phyloP scores from a whole-genome alignment of 768 basidiomycete genomes.

The Brasilioporus rufonigricans region DNA sequence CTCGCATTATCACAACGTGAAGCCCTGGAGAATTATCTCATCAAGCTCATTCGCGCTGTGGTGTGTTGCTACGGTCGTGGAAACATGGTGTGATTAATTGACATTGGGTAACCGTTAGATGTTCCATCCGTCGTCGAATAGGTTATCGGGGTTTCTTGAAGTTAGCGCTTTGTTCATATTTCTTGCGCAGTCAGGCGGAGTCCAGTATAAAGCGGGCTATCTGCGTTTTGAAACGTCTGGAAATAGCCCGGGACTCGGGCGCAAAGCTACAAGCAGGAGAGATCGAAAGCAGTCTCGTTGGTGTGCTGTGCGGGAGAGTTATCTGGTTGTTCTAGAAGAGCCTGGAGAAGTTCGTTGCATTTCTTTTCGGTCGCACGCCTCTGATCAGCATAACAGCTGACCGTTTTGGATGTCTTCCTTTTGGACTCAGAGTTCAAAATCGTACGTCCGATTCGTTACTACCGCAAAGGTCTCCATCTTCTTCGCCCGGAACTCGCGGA shows the following conservation, averaged over 20 bases:
- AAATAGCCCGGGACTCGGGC: slow-evolving; percentile 56
- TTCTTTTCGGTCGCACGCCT: neutral
- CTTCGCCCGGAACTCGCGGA: slow-evolving; percentile 41
- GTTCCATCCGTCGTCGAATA: slow-evolving; percentile 82
- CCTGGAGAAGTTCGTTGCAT: slow-evolving; percentile 69
- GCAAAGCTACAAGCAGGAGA: slow-evolving; percentile 59
- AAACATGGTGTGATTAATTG: slow-evolving; percentile 1
- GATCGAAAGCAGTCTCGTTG: slow-evolving; percentile 71
- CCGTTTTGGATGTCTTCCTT: slow-evolving; percentile 92
- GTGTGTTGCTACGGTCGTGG: slow-evolving; percentile 44
- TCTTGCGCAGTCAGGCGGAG: slow-evolving; percentile 76
- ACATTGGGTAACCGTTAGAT: neutral
- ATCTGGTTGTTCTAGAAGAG: slow-evolving; percentile 82
- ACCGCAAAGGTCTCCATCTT: slow-evolving; percentile 79
- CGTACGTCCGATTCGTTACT: slow-evolving; percentile 85
- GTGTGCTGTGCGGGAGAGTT: slow-evolving; percentile 92
- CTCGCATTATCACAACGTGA: slow-evolving; percentile 83
- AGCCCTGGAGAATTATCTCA: slow-evolving; percentile 82
- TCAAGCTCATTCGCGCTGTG: slow-evolving; percentile 84
- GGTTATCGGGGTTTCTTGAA: slow-evolving; percentile 88
- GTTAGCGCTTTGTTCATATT: slow-evolving; percentile 83
- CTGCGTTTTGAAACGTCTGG: slow-evolving; percentile 57
- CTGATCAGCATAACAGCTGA: slow-evolving; percentile 44
- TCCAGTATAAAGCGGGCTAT: slow-evolving; percentile 90
- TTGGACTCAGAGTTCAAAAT: slow-evolving; percentile 87